phyloP scores from a whole-genome alignment of 345 rosid genomes.

The Aquilaria sinensis region DNA sequence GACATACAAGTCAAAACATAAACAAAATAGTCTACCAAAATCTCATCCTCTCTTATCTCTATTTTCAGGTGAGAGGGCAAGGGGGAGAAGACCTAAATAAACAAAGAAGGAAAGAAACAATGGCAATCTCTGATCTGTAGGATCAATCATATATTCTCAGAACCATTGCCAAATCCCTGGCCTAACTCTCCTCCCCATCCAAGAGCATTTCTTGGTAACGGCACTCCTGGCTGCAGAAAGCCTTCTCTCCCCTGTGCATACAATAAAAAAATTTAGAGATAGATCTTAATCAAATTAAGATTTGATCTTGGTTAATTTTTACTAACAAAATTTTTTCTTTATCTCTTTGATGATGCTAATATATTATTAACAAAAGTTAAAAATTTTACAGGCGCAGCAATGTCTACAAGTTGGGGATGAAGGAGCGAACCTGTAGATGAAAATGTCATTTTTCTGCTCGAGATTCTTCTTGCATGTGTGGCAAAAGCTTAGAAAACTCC shows the following conservation, averaged over 20 bases:
- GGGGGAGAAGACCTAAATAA: background rate
- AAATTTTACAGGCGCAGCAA: too few species aligned
- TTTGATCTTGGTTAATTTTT: too few species aligned
- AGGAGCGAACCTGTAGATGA: constrained; percentile 62
- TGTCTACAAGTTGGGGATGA: background rate
- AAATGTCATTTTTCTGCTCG: constrained; percentile 45
- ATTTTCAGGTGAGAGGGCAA: constrained; percentile 21
- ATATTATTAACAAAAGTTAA: too few species aligned
- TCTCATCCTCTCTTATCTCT: constrained; percentile 33
- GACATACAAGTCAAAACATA: constrained; percentile 10
- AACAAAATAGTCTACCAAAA: constrained; percentile 15
- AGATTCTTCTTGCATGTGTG: constrained; percentile 77
- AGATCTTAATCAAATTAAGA: background rate
- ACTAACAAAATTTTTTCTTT: too few species aligned
- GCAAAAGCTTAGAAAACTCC: constrained; percentile 51
- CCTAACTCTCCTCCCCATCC: constrained; percentile 37
- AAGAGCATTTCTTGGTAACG: constrained; percentile 63
- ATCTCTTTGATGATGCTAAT: too few species aligned
- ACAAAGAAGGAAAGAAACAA: background rate
- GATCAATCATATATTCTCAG: constrained; percentile 9
- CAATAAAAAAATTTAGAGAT: background rate
- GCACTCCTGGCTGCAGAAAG: constrained; percentile 81
- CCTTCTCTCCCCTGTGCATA: constrained; percentile 73
- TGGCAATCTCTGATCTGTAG: constrained; percentile 4
- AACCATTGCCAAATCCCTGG: background rate